These are phyloP conservation scores for Cladophialophora bantiana DNA, from an alignment of 2,329 filamentous ascomycete genomes.

Conservation along the genomic window DNA sequence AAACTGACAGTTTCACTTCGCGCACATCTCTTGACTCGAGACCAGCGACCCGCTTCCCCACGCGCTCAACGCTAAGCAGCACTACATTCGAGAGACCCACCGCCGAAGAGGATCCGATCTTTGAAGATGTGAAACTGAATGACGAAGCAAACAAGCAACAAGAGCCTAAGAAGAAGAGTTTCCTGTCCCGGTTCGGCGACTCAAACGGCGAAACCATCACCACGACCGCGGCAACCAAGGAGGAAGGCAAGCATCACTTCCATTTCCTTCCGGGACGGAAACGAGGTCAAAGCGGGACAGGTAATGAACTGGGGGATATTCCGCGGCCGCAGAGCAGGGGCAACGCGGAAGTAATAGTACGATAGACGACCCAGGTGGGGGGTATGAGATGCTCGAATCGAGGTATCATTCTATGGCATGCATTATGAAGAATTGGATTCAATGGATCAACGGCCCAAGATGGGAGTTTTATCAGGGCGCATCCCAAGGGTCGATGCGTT, in stretches of 20 bases:
- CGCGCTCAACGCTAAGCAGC: slow-evolving; percentile 66
- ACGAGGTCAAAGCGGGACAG: slow-evolving; percentile 72
- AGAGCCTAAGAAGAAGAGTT: slow-evolving; percentile 72
- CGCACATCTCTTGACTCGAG: slow-evolving; percentile 84
- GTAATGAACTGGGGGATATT: slow-evolving; percentile 74
- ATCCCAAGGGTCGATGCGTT: neutral
- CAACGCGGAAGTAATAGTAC: slow-evolving; percentile 40
- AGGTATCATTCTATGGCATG: slow-evolving; percentile 33
- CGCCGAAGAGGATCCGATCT: slow-evolving; percentile 60
- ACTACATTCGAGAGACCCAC: slow-evolving; percentile 66
- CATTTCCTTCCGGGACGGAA: slow-evolving; percentile 76
- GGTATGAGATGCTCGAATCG: neutral
- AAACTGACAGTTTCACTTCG: slow-evolving; percentile 64
- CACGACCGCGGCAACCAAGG: slow-evolving; percentile 32
- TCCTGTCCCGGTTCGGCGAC: slow-evolving; percentile 83
- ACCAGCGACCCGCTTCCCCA: slow-evolving; percentile 64
- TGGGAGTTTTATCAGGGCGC: slow-evolving; percentile 21
- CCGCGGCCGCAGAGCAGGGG: slow-evolving; percentile 48
- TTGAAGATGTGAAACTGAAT: slow-evolving; percentile 87
- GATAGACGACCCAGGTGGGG: slow-evolving; percentile 18
- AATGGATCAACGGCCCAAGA: slow-evolving; percentile 7
- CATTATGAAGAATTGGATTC: slow-evolving; percentile 31
- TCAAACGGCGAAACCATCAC: slow-evolving; percentile 47
- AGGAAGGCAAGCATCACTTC: slow-evolving; percentile 56
- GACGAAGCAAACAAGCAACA: slow-evolving; percentile 70